Evolutionary conservation across 495 filamentous ascomycete genomes (phyloP), one percentile per base, ranked within the genome.

Genomic region (Glarea lozoyensis): DNA sequence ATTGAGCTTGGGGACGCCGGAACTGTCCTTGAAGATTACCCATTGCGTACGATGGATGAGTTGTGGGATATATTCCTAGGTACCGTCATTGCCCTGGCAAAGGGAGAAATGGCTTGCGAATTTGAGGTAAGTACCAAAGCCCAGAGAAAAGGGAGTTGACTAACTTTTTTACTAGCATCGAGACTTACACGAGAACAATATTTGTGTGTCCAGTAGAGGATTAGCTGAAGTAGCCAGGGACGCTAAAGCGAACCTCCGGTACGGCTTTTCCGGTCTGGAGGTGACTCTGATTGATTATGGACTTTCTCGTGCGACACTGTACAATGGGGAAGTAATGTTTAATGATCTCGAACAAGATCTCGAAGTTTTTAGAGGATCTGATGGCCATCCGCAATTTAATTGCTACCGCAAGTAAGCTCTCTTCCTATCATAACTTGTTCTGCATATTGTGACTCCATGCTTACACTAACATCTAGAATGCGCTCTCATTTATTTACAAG

Each of bases 221-320:
- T 32, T 24, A n/a, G 11, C 24, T 19, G 1, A 31, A 17, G 13
- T 13, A 7, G 6, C 9, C 23, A 73, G 10, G 15, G 15, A 35
- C 6, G 10, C 10, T 15, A 6, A 9, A 10, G 5, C 7, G 7
- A 61, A 42, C 51, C 61, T 33, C 54, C 64, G 17, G 52, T 79
- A 88, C 45, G 81, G 81, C 1, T 69, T 72, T 44, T 86, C 84
- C 4, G 71, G 70, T 4, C 62, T 93, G 0, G 78, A 87, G 36
- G 78, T 86, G 6, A 94, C 88, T 0, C 74, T 95, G 20, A 85
- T 95, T 46, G 88, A 95, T 60, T 95, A 94, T 57, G 89, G 87
- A 1, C 75, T 94, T 27, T 93, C 86, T 0, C 78, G 88, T 13
- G 83, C 74, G 3, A 46, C 19, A 9, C 30, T 47, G 3, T 20